phyloP scores from a whole-genome alignment of 2,329 filamentous ascomycete genomes.

The Huntiella savannae region DNA sequence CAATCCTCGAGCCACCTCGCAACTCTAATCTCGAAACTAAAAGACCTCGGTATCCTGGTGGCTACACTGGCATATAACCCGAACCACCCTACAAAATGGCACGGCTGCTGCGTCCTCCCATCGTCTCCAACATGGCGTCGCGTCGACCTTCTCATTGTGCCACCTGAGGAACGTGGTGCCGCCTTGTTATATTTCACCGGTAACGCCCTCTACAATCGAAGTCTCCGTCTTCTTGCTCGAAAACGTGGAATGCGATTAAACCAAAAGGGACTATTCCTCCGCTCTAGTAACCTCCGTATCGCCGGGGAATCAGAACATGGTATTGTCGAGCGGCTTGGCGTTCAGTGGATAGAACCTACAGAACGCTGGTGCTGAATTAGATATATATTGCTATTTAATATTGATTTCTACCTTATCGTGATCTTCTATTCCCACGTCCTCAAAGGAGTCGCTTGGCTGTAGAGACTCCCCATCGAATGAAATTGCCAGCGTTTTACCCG shows the following conservation, averaged over 20 bases:
- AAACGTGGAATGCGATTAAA: conserved; percentile 74
- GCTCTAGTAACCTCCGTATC: conserved; percentile 39
- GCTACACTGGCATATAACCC: conserved; percentile 40
- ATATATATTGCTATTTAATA: conserved; percentile 18
- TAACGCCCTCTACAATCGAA: conserved; percentile 86
- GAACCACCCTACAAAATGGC: conserved; percentile 44
- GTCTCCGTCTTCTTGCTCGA: conserved; percentile 58
- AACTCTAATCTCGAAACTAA: conserved; percentile 38
- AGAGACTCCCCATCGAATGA: conserved; percentile 60
- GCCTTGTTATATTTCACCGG: conserved; percentile 91
- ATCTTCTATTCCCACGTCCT: conserved; percentile 53
- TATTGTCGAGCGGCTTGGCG: conserved; percentile 66
- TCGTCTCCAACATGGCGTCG: conserved; percentile 44
- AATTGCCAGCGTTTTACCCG: conserved; percentile 37
- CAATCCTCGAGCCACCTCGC: conserved; percentile 46
- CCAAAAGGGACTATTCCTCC: conserved; percentile 49
- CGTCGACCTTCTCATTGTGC: conserved; percentile 72
- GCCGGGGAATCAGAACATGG: conserved; percentile 48
- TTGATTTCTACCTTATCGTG: conserved; percentile 59
- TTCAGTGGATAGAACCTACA: conserved; percentile 65
- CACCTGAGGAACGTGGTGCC: conserved; percentile 59
- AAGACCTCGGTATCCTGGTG: conserved; percentile 44
- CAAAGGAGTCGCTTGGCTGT: conserved; percentile 38
- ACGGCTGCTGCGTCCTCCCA: conserved; percentile 63
- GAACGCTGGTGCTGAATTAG: conserved; percentile 49